Percentiles rank a stretch among this genome's conserved stretches.
phyloP scores from a whole-genome alignment of 768 basidiomycete species.

The Tephrocybe sp. region DNA sequence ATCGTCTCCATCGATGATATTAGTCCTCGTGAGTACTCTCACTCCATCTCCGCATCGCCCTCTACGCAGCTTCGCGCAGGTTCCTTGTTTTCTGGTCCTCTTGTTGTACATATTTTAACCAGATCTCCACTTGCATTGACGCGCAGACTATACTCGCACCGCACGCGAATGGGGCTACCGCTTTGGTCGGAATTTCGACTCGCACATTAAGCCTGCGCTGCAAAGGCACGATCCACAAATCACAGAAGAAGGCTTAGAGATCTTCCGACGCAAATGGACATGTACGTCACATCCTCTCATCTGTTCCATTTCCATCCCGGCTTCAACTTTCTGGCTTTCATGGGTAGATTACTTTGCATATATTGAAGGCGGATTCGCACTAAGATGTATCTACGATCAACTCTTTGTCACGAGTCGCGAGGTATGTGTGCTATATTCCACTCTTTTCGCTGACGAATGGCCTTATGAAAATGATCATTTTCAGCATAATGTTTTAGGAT shows the following conservation, averaged over 20 bases:
- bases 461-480: neutral
- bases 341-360: constrained; percentile 11
- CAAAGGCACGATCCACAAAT: neutral
- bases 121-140: no score
- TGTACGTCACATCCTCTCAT: neutral
- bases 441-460: no score
- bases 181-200: constrained; percentile 8
- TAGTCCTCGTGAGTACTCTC: constrained; percentile 7
- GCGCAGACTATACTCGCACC: constrained; percentile 11
- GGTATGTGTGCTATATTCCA: no score
- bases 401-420: constrained; percentile 6
- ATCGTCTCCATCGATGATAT: constrained; percentile 11
- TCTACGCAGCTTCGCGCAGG: no score
- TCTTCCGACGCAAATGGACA: constrained; percentile 12
- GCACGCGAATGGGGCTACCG: constrained; percentile 13
- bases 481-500: constrained; percentile 7
- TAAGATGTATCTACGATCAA: constrained; percentile 10
- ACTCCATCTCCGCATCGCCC: neutral
- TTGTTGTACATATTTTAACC: no score
- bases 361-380: constrained; percentile 9
- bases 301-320: no score
- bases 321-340: no score
- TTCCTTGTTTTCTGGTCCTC: no score
- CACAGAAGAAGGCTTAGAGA: constrained; percentile 2
- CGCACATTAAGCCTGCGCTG: constrained; percentile 11